Evolutionary conservation across 305 asterid species (phyloP).

Genomic region (Plantago coronopus): DNA sequence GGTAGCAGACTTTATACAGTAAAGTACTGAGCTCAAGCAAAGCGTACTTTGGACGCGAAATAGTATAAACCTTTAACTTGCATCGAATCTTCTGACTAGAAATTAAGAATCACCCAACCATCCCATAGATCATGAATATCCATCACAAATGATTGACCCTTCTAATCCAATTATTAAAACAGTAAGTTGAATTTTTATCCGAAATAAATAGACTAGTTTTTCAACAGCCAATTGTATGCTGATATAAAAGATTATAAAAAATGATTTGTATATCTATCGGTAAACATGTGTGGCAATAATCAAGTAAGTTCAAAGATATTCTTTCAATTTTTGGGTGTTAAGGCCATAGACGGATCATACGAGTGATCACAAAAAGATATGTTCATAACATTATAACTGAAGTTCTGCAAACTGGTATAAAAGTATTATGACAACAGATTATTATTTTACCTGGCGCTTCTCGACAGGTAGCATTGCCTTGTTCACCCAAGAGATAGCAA

Average conservation of each 20-base stretch:
- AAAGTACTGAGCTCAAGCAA: slow-evolving; percentile 17
- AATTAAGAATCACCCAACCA: too few species aligned
- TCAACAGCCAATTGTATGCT: too few species aligned
- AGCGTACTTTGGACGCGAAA: slow-evolving; percentile 6
- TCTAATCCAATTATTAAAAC: background rate
- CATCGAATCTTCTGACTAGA: too few species aligned
- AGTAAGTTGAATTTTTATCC: too few species aligned
- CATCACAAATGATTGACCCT: background rate
- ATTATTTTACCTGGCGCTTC: slow-evolving; percentile 61
- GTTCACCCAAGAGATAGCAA: slow-evolving; percentile 80
- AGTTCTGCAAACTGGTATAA: background rate
- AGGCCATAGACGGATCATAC: too few species aligned
- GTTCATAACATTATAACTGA: background rate
- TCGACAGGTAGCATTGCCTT: slow-evolving; percentile 61
- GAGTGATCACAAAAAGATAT: background rate
- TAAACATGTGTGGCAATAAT: too few species aligned
- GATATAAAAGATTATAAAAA: too few species aligned
- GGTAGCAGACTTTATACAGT: background rate
- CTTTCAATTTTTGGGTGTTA: too few species aligned
- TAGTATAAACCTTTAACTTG: too few species aligned
- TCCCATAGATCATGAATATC: background rate
- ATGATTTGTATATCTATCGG: too few species aligned
- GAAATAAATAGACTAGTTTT: too few species aligned
- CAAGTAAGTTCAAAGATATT: too few species aligned
- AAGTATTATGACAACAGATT: slow-evolving; percentile 15